Percentiles rank a stretch among this genome's conserved stretches.
Conservation (phyloP, 2,329 filamentous ascomycete genomes). For the Coniosporium tulheliwenetii region DNA sequence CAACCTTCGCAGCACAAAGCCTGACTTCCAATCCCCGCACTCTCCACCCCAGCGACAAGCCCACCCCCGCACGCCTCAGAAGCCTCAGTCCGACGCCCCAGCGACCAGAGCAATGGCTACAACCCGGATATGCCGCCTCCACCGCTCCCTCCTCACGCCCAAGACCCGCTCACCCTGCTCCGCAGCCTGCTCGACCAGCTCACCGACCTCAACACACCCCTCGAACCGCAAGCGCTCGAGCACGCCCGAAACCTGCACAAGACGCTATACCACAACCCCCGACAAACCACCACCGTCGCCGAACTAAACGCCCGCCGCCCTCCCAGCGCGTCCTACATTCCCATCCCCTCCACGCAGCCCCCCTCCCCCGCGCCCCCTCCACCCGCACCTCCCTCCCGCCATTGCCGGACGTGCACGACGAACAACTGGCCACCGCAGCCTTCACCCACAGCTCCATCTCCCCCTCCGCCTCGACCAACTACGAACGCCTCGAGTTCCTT, state of each 20-base stretch:
- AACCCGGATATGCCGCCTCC: no score
- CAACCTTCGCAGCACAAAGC: no score
- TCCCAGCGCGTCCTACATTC: conserved; percentile 1
- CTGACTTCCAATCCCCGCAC: no score
- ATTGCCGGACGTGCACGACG: conserved; percentile 11
- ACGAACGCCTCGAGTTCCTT: conserved; percentile 77
- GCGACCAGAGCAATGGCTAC: no score
- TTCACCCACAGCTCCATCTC: conserved; percentile 16
- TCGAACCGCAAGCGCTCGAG: conserved; percentile 1
- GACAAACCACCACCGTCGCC: conserved; percentile 4
- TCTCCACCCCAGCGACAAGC: no score
- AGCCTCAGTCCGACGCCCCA: no score
- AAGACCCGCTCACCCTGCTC: no score
- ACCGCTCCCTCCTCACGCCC: no score
- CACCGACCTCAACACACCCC: background rate
- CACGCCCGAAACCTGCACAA: conserved; percentile 1
- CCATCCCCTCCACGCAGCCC: no score
- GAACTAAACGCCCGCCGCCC: conserved; percentile 7
- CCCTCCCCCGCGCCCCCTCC: no score
- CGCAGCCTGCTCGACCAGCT: no score
- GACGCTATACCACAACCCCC: background rate
- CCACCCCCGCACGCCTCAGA: no score
- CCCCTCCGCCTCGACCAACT: conserved; percentile 22
- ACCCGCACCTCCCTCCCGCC: conserved; percentile 8
- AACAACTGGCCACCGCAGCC: conserved; percentile 8